A percentile compares a stretch with the other conserved stretches of the same genome.
Conservation (phyloP, 305 asterid genomes). For the Solanum hybrid region DNA sequence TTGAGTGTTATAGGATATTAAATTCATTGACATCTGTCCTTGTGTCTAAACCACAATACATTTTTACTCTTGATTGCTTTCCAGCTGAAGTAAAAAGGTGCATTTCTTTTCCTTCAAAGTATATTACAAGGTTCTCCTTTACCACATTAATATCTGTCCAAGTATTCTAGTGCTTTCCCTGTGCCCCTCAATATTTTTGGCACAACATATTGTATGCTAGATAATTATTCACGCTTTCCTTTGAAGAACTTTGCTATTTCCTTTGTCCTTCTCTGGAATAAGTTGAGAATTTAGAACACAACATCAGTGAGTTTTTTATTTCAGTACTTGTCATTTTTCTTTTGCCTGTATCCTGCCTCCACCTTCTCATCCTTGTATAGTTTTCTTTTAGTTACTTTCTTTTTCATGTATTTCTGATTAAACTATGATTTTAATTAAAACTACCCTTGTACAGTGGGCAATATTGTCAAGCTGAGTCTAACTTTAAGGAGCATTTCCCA, state of each 20-base stretch:
- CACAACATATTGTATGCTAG: background rate
- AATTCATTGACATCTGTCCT: background rate
- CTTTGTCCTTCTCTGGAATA: background rate
- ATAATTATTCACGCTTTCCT: background rate
- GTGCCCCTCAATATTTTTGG: background rate
- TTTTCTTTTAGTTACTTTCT: background rate
- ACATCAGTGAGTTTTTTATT: background rate
- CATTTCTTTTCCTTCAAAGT: background rate
- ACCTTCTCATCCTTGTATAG: background rate
- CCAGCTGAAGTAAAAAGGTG: background rate
- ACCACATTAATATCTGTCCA: background rate
- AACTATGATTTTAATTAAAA: background rate
- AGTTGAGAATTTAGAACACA: background rate
- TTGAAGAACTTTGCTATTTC: background rate
- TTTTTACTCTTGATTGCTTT: background rate
- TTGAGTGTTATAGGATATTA: background rate
- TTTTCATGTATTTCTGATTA: background rate
- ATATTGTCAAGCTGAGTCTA: constrained; percentile 27
- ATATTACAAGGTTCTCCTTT: background rate
- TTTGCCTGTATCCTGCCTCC: background rate
- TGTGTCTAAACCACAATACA: background rate
- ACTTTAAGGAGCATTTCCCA: constrained; percentile 21
- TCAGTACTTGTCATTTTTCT: background rate
- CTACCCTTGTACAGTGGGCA: constrained; percentile 31
- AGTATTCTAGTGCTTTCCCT: background rate